These are phyloP conservation scores for Fusarium siculi DNA, from an alignment of 2,329 filamentous ascomycete species.

Conservation along the genomic window DNA sequence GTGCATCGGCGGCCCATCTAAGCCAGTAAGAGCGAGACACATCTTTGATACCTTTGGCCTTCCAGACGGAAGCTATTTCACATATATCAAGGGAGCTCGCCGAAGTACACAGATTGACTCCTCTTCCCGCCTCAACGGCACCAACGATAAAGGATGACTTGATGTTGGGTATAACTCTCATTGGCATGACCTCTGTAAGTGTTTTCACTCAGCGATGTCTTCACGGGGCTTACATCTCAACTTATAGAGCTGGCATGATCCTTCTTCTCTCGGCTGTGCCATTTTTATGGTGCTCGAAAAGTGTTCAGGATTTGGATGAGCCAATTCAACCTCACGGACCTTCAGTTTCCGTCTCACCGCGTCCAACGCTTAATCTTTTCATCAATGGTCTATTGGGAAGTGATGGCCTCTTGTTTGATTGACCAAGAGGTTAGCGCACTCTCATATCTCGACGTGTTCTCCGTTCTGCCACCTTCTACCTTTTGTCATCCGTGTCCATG, in stretches of 20 bases:
- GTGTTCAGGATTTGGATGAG: conserved; percentile 24
- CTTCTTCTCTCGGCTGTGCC: conserved; percentile 11
- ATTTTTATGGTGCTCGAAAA: conserved; percentile 21
- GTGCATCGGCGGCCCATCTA: conserved; percentile 31
- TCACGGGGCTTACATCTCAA: neutral
- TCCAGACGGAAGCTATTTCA: conserved; percentile 31
- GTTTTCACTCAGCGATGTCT: fast-evolving
- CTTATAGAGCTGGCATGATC: conserved; percentile 22
- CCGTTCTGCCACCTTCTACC: neutral
- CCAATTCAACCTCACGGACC: neutral
- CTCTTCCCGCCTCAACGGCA: too few species aligned
- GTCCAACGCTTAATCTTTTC: conserved; percentile 16
- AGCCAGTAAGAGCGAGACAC: neutral
- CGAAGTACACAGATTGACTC: neutral
- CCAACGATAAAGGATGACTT: conserved; percentile 16
- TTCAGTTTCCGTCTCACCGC: neutral
- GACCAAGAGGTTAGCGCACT: conserved; percentile 15
- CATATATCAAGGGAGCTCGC: conserved; percentile 1
- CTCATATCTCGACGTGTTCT: conserved; percentile 22
- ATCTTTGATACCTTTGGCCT: neutral
- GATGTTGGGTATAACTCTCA: conserved; percentile 14
- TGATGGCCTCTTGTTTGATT: conserved; percentile 22
- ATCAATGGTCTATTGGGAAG: conserved; percentile 36
- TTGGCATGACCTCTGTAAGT: conserved; percentile 33
- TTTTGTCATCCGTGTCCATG: conserved; percentile 19